phyloP scores from a whole-genome alignment of 352 stramenopile genomes.

The Pythium rishiriense region DNA sequence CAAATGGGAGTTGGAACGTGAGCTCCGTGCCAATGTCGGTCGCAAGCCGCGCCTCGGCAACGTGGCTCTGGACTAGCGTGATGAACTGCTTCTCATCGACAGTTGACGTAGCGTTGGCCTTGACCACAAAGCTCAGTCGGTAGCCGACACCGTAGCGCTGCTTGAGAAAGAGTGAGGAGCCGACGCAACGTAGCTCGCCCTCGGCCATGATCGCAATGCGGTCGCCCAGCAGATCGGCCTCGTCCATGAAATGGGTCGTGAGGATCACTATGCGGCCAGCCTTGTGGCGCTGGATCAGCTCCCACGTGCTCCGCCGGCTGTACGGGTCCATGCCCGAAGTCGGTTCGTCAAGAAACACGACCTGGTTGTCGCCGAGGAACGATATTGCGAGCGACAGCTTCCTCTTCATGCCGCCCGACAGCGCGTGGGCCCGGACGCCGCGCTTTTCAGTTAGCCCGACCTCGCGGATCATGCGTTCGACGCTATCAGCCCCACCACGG shows the following conservation, averaged over 20 bases:
- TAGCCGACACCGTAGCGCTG: slow-evolving; percentile 78
- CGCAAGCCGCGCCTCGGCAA: slow-evolving; percentile 39
- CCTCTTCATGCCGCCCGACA: slow-evolving; percentile 82
- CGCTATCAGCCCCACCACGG: slow-evolving; percentile 6
- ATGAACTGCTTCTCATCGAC: slow-evolving; percentile 2
- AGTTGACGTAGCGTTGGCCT: background rate
- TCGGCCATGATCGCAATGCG: slow-evolving; percentile 90
- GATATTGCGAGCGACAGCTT: slow-evolving; percentile 79
- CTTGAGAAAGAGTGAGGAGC: slow-evolving; percentile 84
- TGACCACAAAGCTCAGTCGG: slow-evolving; percentile 54
- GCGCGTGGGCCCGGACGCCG: slow-evolving; percentile 38
- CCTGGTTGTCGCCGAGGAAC: slow-evolving; percentile 69
- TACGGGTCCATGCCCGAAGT: slow-evolving; percentile 95
- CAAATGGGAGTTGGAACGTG: slow-evolving; percentile 74
- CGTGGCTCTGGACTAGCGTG: slow-evolving; percentile 35
- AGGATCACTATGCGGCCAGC: slow-evolving; percentile 78
- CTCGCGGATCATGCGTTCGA: slow-evolving; percentile 75
- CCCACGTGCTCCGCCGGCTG: slow-evolving; percentile 80
- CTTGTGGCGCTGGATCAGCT: slow-evolving; percentile 71
- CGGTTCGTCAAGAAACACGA: slow-evolving; percentile 88
- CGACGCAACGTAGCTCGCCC: slow-evolving; percentile 50
- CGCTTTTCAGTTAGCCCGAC: slow-evolving; percentile 92
- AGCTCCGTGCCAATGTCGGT: slow-evolving; percentile 80
- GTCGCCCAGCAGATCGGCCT: slow-evolving; percentile 91
- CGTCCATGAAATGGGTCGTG: slow-evolving; percentile 92